Evolutionary conservation across 2,329 filamentous ascomycete genomes (phyloP).

Genomic region (Mariannaea elegans): DNA sequence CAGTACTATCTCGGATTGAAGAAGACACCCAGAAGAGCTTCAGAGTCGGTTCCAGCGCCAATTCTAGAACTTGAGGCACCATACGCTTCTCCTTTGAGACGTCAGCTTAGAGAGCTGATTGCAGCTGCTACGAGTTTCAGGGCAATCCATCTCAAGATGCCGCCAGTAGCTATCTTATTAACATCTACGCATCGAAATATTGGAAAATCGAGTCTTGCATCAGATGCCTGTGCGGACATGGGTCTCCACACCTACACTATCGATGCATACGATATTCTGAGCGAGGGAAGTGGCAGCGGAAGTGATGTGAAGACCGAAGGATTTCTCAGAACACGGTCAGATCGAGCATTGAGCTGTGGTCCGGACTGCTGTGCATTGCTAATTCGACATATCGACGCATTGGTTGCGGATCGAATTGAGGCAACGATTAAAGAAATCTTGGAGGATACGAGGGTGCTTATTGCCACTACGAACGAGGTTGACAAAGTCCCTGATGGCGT

Average conservation of each 20-base stretch:
- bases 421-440: conserved; percentile 85
- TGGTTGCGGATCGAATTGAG: conserved; percentile 91
- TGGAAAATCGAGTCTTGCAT: conserved; percentile 84
- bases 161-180: conserved; percentile 86
- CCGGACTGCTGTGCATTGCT: conserved; percentile 83
- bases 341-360: conserved; percentile 89
- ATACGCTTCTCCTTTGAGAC: conserved; percentile 68
- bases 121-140: conserved; percentile 88
- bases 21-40: conserved; percentile 62
- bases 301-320: conserved; percentile 95
- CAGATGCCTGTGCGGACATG: conserved; percentile 83
- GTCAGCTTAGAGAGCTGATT: conserved; percentile 83
- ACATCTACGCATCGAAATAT: conserved; percentile 93
- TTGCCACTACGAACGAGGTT: conserved; percentile 94
- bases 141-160: conserved; percentile 86
- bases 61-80: conserved; percentile 56
- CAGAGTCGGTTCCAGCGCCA: conserved; percentile 50
- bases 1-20: conserved; percentile 87
- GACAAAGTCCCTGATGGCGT: conserved; percentile 94
- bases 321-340: conserved; percentile 85
- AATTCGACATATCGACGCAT: conserved; percentile 88
- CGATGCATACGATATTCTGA: conserved; percentile 92
- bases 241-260: conserved; percentile 90
- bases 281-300: conserved; percentile 83
- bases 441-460: conserved; percentile 79